Percentiles rank a stretch among this genome's conserved stretches.
phyloP scores from a whole-genome alignment of 202 grass and related monocot species.

The Carex sylvatica region DNA sequence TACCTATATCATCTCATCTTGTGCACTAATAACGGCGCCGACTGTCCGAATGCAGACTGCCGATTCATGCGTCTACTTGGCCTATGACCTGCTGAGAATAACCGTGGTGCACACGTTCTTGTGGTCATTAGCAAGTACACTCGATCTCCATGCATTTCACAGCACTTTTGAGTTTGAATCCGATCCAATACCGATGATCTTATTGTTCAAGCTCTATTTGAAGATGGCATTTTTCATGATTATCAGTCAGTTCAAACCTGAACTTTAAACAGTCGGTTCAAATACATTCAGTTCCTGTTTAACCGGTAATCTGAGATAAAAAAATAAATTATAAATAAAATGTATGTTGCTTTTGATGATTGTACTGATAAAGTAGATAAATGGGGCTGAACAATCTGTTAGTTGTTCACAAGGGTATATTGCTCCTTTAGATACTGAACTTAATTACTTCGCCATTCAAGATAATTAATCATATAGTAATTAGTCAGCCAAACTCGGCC shows the following conservation, averaged over 20 bases:
- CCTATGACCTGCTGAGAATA: constrained; percentile 1
- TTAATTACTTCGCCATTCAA: not conserved
- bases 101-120: not conserved
- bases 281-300: not conserved
- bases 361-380: not conserved
- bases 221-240: not conserved
- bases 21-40: not conserved
- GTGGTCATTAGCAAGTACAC: constrained; percentile 10
- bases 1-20: constrained; percentile 2
- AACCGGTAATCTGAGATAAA: not conserved
- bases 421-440: not conserved
- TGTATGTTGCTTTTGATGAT: not conserved
- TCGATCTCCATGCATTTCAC: not conserved
- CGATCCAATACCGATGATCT: constrained; percentile 14
- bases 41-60: constrained; percentile 23
- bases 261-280: not conserved
- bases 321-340: no score
- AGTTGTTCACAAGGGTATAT: not conserved
- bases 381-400: not conserved
- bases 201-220: not conserved
- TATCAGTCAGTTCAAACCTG: not conserved
- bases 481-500: no score
- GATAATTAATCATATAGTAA: not conserved
- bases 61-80: constrained; percentile 19
- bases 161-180: not conserved